Conservation (phyloP, 1,139 yeast species). For the Pichia sp. region DNA sequence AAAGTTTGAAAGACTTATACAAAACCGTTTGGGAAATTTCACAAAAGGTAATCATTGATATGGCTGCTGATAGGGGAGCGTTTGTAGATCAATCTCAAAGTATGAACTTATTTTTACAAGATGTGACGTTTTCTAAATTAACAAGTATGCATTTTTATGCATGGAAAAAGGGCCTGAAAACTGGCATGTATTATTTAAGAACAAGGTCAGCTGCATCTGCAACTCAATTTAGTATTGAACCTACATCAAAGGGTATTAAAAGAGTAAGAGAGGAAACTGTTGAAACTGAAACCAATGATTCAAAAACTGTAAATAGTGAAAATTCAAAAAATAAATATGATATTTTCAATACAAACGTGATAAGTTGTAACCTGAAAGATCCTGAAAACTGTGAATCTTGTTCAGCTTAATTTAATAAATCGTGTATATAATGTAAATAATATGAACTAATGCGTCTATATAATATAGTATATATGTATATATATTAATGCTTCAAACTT, state of each 20-base stretch:
- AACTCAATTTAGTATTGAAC: constrained; percentile 84
- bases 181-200: constrained; percentile 95
- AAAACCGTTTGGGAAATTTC: constrained; percentile 97
- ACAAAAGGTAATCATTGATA: constrained; percentile 78
- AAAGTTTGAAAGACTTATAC: constrained; percentile 68
- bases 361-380: constrained; percentile 36
- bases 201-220: constrained; percentile 95
- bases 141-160: constrained; percentile 98
- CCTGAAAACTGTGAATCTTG: constrained; percentile 43
- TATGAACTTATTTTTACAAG: constrained; percentile 75
- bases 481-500: background rate
- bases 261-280: background rate
- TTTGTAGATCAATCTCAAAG: constrained; percentile 94
- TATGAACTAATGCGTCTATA: background rate
- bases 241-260: constrained; percentile 14
- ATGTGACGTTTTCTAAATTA: constrained; percentile 88
- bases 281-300: background rate
- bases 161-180: constrained; percentile 94
- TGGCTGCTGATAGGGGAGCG: constrained; percentile 94
- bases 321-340: constrained; percentile 4
- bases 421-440: background rate
- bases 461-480: background rate
- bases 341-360: constrained; percentile 24
- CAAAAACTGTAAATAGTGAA: background rate
- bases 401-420: constrained; percentile 31